These are phyloP conservation scores for Trametopsis cervina DNA, from an alignment of 768 basidiomycete species.

Conservation along the genomic window DNA sequence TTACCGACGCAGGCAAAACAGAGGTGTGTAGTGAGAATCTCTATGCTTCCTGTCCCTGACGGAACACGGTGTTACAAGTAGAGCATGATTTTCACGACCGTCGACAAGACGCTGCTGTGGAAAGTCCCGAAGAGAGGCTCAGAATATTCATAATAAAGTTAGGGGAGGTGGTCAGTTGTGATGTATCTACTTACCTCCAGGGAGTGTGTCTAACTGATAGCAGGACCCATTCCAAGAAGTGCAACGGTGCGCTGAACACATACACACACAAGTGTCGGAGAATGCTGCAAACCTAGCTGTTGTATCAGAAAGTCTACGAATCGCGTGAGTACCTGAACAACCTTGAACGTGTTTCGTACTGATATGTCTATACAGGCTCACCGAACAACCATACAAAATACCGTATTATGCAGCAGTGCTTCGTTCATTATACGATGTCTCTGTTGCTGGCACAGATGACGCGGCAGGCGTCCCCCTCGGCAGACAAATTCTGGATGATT, in stretches of 20 bases:
- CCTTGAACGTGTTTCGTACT: conserved; percentile 2
- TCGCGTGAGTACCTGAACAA: conserved; percentile 41
- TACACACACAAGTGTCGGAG: conserved; percentile 30
- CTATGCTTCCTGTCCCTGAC: neutral
- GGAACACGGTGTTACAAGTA: neutral
- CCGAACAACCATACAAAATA: conserved; percentile 92
- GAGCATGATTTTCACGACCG: conserved; percentile 49
- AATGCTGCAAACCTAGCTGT: conserved; percentile 51
- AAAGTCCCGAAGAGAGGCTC: conserved; percentile 69
- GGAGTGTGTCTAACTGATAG: neutral
- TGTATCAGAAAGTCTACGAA: conserved; percentile 68
- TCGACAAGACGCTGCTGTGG: conserved; percentile 47
- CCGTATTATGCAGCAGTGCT: conserved; percentile 83
- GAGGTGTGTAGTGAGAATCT: conserved; percentile 19
- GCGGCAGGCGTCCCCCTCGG: conserved; percentile 44
- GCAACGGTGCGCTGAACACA: conserved; percentile 55
- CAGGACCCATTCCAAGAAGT: conserved; percentile 72
- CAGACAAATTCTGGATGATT: conserved; percentile 74
- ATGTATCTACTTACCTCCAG: too few relatives aligned
- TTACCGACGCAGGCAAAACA: conserved; percentile 15
- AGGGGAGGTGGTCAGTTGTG: conserved; percentile 62
- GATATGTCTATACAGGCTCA: conserved; percentile 45
- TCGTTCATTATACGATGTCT: conserved; percentile 51
- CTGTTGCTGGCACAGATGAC: conserved; percentile 30
- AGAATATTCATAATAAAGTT: conserved; percentile 61